These are phyloP conservation scores for Galerina sulciceps DNA, from an alignment of 768 basidiomycete species.

Conservation along the genomic window DNA sequence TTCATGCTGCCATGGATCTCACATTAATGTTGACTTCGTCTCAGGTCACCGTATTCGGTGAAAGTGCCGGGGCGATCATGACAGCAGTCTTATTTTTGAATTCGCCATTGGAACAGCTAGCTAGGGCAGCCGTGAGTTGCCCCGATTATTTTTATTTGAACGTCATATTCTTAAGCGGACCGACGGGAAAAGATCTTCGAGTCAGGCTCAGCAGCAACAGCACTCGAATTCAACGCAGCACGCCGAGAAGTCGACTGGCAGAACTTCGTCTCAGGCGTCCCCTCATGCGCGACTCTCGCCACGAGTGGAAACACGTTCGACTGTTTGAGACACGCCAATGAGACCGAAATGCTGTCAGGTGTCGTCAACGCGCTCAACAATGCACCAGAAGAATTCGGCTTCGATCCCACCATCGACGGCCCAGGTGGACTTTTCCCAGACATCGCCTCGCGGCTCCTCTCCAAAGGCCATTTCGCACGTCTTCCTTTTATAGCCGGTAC, in stretches of 20 bases:
- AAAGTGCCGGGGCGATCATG: constrained; percentile 57
- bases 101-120: constrained; percentile 33
- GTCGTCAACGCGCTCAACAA: constrained; percentile 18
- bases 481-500: constrained; percentile 52
- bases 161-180: too few relatives aligned
- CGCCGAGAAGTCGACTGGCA: constrained; percentile 39
- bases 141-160: not conserved
- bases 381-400: constrained; percentile 26
- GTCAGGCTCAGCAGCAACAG: constrained; percentile 40
- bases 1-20: not conserved
- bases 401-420: constrained; percentile 46
- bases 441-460: constrained; percentile 36
- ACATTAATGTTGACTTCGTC: not conserved
- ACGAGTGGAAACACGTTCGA: constrained; percentile 35
- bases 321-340: constrained; percentile 31
- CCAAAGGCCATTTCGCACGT: constrained; percentile 29
- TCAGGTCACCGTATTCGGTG: constrained; percentile 57
- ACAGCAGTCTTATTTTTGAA: constrained; percentile 44
- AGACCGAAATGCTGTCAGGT: constrained; percentile 26
- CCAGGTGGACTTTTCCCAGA: constrained; percentile 42
- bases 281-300: constrained; percentile 32
- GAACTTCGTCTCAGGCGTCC: constrained; percentile 40
- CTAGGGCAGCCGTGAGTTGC: constrained; percentile 33
- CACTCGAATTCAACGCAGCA: constrained; percentile 33
- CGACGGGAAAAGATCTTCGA: constrained; percentile 43